Percentiles rank a stretch among this genome's conserved stretches.
Evolutionary conservation across 441 rosid species (phyloP).

Genomic region (Brassica balearica): DNA sequence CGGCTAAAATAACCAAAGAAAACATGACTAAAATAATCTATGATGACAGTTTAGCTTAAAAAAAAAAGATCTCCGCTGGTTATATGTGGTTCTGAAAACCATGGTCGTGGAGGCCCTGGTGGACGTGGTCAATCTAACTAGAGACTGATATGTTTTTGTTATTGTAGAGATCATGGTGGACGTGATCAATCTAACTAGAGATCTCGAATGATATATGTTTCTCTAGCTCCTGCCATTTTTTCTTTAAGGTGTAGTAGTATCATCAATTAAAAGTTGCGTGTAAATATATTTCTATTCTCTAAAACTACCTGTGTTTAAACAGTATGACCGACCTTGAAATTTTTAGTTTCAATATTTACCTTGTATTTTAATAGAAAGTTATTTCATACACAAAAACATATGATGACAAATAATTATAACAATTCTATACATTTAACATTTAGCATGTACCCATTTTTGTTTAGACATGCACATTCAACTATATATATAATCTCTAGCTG

Average conservation of each 20-base stretch:
- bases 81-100: neutral
- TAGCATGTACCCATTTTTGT: neutral
- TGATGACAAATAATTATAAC: neutral
- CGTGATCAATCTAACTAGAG: neutral
- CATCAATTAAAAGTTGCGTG: neutral
- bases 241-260: neutral
- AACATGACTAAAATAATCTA: too few species aligned
- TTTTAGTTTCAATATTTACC: neutral
- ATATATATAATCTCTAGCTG: neutral
- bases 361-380: neutral
- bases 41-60: too few species aligned
- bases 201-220: neutral
- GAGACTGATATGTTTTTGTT: neutral
- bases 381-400: neutral
- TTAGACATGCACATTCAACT: neutral
- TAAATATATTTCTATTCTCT: too few species aligned
- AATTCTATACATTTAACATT: neutral
- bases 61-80: neutral
- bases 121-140: neutral
- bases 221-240: neutral
- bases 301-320: neutral
- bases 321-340: neutral
- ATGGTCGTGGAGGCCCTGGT: neutral
- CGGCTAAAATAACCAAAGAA: too few species aligned
- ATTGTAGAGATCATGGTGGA: neutral